Percentiles rank a stretch among this genome's conserved stretches.
These are phyloP conservation scores for Peronospora farinosa DNA, from an alignment of 352 stramenopile species.

Conservation along the genomic window DNA sequence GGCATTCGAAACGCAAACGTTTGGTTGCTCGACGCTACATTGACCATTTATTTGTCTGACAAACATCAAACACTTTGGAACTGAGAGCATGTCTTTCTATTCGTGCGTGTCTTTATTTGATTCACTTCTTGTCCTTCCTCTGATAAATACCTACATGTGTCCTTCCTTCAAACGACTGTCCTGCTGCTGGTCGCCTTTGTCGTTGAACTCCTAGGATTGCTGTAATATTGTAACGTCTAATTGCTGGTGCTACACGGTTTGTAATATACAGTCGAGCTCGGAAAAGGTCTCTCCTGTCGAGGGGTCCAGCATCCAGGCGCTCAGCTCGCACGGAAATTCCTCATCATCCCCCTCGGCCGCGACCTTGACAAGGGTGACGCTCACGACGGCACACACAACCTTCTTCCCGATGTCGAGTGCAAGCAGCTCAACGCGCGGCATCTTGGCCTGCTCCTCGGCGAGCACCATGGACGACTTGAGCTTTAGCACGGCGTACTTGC, in stretches of 20 bases:
- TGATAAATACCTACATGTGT: slow-evolving; percentile 44
- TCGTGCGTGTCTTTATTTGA: slow-evolving; percentile 13
- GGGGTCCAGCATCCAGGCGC: slow-evolving; percentile 40
- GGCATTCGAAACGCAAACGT: slow-evolving; percentile 18
- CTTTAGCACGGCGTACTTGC: slow-evolving; percentile 61
- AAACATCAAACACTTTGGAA: too few species aligned
- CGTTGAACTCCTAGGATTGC: slow-evolving; percentile 20
- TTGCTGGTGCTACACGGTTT: slow-evolving; percentile 2
- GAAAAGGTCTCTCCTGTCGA: slow-evolving; percentile 35
- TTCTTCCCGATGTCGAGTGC: slow-evolving; percentile 45
- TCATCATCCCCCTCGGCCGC: slow-evolving; percentile 36
- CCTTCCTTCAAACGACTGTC: slow-evolving; percentile 10
- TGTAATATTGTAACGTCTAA: slow-evolving; percentile 22
- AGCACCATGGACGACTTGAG: slow-evolving; percentile 60
- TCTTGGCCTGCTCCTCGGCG: slow-evolving; percentile 34
- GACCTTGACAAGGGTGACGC: slow-evolving; percentile 54
- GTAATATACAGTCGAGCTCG: slow-evolving; percentile 39
- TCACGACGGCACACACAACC: slow-evolving; percentile 47
- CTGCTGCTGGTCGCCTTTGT: slow-evolving; percentile 4
- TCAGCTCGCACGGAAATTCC: slow-evolving; percentile 63
- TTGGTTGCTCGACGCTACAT: slow-evolving; percentile 8
- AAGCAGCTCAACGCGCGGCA: slow-evolving; percentile 37
- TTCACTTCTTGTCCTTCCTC: slow-evolving; percentile 12
- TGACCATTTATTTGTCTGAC: too few species aligned
- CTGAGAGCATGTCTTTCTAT: slow-evolving; percentile 13